Evolutionary conservation across 257 asterid species (phyloP), one percentile per base, ranked within the genome.

Genomic region (Nicotiana tomentosiformis): DNA sequence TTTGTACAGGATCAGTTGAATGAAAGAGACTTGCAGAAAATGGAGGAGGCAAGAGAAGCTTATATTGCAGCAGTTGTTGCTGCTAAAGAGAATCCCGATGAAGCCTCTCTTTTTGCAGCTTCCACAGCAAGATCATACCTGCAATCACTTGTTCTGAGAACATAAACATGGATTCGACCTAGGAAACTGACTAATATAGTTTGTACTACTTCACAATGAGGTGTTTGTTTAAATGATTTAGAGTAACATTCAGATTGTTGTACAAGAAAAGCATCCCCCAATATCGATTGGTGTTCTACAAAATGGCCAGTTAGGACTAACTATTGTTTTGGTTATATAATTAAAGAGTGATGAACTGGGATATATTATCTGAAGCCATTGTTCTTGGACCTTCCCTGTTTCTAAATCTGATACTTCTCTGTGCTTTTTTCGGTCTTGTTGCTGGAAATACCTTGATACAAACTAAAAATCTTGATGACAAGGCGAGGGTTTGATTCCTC

Each of bases 41-140:
- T 93, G 86, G 97, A 93, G 89, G 91, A 83, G 51, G 97, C 98
- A 81, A 87, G 92, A 83, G 95, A 87, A 88, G 95, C 96, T 18
- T 95, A 93, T 84, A 82, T 85, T 68, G 82, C 86, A 58, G 95
- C 98, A 53, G 90, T 95, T 86, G 90, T 90, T 6, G 90, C 90
- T 81, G 94, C 95, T 61, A 95, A 90, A 87, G 94, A 88, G 83
- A 90, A 85, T 81, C 92, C 83, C 87, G 97, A 92, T 2, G 93
- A 92, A 72, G 91, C 85, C 86, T 92, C 98, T 51, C 43, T 95
- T 81, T 91, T 93, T 37, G 97, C 91, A 55, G 98, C 98, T 56
- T 92, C 93, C 55, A 81, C 53, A 77, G 97, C 96, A 69, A 93
- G 98, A 87, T 83, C 82, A 66, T 91, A 83, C 84, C 91, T 95